Evolutionary conservation across 352 stramenopile genomes (phyloP).

Genomic region (Phytophthora colocasiae): DNA sequence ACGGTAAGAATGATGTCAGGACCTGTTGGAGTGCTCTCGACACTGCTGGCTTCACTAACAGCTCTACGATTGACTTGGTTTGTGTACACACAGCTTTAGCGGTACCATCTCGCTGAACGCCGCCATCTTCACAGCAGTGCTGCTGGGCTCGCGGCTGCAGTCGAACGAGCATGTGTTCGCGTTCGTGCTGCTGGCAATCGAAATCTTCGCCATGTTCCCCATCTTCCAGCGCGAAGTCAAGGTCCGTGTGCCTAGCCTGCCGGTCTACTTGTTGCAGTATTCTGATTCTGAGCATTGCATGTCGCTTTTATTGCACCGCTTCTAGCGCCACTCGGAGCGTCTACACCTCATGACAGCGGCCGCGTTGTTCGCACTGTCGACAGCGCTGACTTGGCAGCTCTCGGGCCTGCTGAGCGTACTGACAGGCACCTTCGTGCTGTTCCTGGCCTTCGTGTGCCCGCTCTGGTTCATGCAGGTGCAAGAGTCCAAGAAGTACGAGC

Average conservation of each 20-base stretch:
- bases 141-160: conserved; percentile 90
- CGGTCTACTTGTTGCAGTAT: background rate
- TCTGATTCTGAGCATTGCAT: conserved; percentile 14
- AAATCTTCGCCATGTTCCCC: conserved; percentile 92
- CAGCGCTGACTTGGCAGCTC: conserved; percentile 79
- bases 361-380: conserved; percentile 75
- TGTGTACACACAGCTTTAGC: conserved; percentile 61
- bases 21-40: background rate
- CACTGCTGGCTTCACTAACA: conserved; percentile 1
- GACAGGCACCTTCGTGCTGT: conserved; percentile 71
- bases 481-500: conserved; percentile 90
- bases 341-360: conserved; percentile 73
- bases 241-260: conserved; percentile 36
- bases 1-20: conserved; percentile 36
- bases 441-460: conserved; percentile 88
- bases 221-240: conserved; percentile 89
- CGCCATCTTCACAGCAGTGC: conserved; percentile 92
- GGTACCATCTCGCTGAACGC: conserved; percentile 93
- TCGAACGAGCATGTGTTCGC: conserved; percentile 93
- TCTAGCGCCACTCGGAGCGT: conserved; percentile 68
- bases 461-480: conserved; percentile 93
- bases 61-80: background rate
- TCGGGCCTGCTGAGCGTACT: conserved; percentile 69
- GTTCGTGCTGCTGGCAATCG: conserved; percentile 91
- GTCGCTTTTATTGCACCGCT: conserved; percentile 1